These are phyloP conservation scores for Aspergillus terreus DNA, from an alignment of 2,329 filamentous ascomycete genomes.

Conservation along the genomic window DNA sequence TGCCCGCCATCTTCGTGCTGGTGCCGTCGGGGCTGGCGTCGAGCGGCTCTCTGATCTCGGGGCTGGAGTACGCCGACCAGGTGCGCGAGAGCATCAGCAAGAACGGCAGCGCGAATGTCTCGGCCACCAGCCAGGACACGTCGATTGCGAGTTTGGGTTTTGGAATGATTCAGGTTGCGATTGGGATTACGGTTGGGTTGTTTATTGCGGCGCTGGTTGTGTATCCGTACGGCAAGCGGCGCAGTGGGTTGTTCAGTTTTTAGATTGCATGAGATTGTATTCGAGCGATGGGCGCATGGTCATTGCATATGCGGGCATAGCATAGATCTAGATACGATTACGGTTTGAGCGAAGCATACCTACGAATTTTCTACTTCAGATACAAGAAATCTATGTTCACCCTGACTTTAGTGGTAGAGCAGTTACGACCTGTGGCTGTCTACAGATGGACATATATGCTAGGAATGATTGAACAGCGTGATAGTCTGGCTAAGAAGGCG, in stretches of 20 bases:
- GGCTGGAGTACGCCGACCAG: conserved; percentile 53
- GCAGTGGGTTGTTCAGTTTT: conserved; percentile 40
- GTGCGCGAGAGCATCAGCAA: conserved; percentile 33
- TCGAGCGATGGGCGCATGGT: no score
- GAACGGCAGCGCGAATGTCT: conserved; percentile 2
- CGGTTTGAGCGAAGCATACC: no score
- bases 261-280: not conserved
- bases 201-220: conserved; percentile 39
- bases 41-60: conserved; percentile 52
- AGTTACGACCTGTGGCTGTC: no score
- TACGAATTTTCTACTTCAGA: no score
- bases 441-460: no score
- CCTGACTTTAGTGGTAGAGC: no score
- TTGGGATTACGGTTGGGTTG: conserved; percentile 39
- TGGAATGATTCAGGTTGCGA: conserved; percentile 39
- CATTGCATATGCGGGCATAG: no score
- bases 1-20: conserved; percentile 77
- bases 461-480: no score
- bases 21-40: conserved; percentile 58
- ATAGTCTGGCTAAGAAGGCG: no score
- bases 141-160: conserved; percentile 33
- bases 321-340: no score
- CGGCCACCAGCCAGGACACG: conserved; percentile 12
- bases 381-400: no score
- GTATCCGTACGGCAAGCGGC: conserved; percentile 37